Conservation (phyloP, 257 asterid species). For the Plectranthus barbatus region DNA sequence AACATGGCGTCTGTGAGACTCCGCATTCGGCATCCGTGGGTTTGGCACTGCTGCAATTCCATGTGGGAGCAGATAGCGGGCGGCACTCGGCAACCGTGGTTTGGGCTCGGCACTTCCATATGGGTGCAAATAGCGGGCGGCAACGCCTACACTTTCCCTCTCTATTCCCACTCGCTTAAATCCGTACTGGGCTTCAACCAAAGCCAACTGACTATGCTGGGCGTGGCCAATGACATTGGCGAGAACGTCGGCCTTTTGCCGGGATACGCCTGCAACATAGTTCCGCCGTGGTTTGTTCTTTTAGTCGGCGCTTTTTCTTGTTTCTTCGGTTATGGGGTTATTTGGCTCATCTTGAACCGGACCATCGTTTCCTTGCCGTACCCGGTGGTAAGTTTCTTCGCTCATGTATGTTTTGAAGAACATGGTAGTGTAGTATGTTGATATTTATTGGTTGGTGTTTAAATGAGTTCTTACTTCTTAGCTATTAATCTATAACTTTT, state of each 20-base stretch:
- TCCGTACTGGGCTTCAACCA: slow-evolving; percentile 60
- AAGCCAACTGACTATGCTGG: slow-evolving; percentile 54
- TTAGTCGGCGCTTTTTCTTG: slow-evolving; percentile 47
- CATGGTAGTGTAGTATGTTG: not conserved
- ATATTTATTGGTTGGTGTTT: no score
- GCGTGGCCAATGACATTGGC: slow-evolving; percentile 69
- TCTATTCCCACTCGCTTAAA: slow-evolving; percentile 64
- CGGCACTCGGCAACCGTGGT: slow-evolving; percentile 88
- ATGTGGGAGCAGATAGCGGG: no score
- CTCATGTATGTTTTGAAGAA: not conserved
- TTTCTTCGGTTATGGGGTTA: slow-evolving; percentile 57
- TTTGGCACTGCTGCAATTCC: no score
- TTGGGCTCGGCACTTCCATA: slow-evolving; percentile 64
- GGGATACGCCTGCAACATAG: slow-evolving; percentile 44
- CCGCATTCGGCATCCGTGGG: no score
- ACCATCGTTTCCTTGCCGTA: slow-evolving; percentile 33
- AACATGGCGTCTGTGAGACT: slow-evolving; percentile 30
- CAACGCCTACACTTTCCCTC: slow-evolving; percentile 58
- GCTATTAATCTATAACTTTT: not conserved
- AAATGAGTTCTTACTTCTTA: no score
- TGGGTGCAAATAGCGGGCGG: slow-evolving; percentile 72
- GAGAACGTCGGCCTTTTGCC: slow-evolving; percentile 64
- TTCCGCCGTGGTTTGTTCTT: slow-evolving; percentile 64
- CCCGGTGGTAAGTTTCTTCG: slow-evolving; percentile 38
- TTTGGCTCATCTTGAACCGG: slow-evolving; percentile 54